Evolutionary conservation across 2,329 filamentous ascomycete genomes (phyloP).

Genomic region (Pestalotiopsis sp.): DNA sequence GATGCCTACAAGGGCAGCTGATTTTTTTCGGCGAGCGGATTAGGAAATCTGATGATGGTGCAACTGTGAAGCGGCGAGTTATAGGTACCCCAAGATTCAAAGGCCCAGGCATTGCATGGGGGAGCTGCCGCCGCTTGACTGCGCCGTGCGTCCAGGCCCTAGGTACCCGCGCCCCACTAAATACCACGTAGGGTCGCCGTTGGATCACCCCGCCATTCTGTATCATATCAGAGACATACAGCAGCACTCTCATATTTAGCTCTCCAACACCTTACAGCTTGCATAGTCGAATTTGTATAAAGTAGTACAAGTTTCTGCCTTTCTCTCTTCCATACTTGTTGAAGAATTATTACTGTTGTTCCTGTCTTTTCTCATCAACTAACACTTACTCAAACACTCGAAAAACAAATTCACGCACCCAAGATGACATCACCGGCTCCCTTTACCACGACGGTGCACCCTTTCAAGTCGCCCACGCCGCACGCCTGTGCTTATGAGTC

Average conservation of each 20-base stretch:
- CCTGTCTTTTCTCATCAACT: not conserved
- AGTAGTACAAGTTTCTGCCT: not conserved
- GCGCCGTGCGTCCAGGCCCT: not conserved
- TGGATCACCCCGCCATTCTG: not conserved
- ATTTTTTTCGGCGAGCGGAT: not conserved
- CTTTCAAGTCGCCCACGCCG: slow-evolving; percentile 41
- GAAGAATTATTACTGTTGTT: no score
- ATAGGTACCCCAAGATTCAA: not conserved
- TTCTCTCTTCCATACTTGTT: not conserved
- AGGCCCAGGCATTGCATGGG: no score
- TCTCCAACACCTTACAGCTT: not conserved
- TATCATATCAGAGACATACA: not conserved
- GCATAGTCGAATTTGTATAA: not conserved
- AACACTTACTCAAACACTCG: not conserved
- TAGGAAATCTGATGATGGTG: not conserved
- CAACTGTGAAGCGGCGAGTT: not conserved
- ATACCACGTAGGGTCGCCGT: not conserved
- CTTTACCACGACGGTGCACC: slow-evolving; percentile 48
- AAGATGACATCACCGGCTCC: slow-evolving; percentile 19
- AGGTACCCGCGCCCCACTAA: not conserved
- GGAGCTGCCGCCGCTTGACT: not conserved
- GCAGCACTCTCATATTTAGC: not conserved
- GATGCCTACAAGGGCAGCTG: not conserved
- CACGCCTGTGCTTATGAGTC: slow-evolving; percentile 50
- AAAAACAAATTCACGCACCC: not conserved